Base-by-base conservation (phyloP, 768 basidiomycete genomes). In the Paxillus involutus region DNA sequence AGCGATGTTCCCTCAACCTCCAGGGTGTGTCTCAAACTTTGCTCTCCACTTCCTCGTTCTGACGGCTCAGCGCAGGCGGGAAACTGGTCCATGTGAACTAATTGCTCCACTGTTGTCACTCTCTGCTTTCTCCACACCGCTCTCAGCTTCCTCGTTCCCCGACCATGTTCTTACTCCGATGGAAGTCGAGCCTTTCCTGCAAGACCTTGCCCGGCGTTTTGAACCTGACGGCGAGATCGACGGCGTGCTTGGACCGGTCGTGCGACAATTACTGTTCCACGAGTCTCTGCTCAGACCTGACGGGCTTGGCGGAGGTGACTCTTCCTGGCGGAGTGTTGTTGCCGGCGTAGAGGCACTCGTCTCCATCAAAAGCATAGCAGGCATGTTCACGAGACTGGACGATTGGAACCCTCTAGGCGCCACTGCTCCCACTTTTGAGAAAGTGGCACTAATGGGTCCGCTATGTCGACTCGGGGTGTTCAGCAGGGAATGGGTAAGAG, bases 1-100 rank as follows among this genome's bases (percentile, higher is more conserved):
- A 1, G 86, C 85, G 37, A 95, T 98, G 88, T 98, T 99, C 60
- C 90, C 93, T 45, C 92, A 97, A 60, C 95, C 94, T 10, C 51
- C 71, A 49, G 80, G 83, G 94, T 91, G 69, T 55, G 81, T 75
- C 24, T 44, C 19, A 46, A 33, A 16, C 7, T 16, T 19, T 48
- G 33, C 13, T 36, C 37, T 32, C 42, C 21, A 14, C 32, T 24
- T n/a, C 19, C 36, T 24, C 45, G 13, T 19, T 45, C 49, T 52
- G 30, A 67, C 51, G 21, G 24, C 21, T 35, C 37, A 17, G 6
- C 35, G 35, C 52, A 91, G 90, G 8, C 88, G 87, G 64, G 75
- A 76, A 1, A 72, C 89, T 47, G 96, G 96, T 12, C 75, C 91
- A 1, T 72, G 80, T 16, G 97, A 98, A 66, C 81, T 98, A 33